Evolutionary conservation across 768 basidiomycete species (phyloP), one percentile per base, ranked within the genome.

Genomic region (Leccinum broughii): DNA sequence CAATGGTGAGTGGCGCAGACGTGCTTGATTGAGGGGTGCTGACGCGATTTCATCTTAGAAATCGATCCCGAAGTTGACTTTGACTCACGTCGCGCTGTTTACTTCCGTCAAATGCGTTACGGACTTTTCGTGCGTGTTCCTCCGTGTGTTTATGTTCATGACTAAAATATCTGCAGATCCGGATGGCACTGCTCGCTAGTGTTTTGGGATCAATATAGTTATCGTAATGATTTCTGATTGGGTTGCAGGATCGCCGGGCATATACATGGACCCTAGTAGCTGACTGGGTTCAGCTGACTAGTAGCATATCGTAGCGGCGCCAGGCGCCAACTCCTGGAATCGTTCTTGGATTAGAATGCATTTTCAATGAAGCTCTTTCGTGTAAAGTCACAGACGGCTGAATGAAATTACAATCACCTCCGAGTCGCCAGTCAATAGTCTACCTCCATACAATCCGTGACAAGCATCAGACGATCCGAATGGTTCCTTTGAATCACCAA

Each of bases 51-150:
- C 17, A 15, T 26, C n/a, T 4, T 65, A 94, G 97, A 99, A 89
- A 98, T 99, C 67, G 96, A 98, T 72, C 93, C 94, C 3, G 95
- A 96, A 73, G 95, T 99, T 50, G 97, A 99, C 75, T 98, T 95
- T 66, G 96, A 98, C 74, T 90, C 86, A 7, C 85, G 92, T 30
- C 85, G 95, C 11, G 95, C 95, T 3, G 94, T 93, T 22, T 98
- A 98, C 77, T 98, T 98, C 89, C 87, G 96, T 41, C 95, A 98
- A 71, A 98, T 97, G 95, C 87, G 95, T 58, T 96, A 97, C 71
- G 96, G 96, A 51, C 89, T 98, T 62, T 98, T 94, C 72, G 95
- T 98, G 70, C 72, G 95, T 86, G 2, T 34, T 6, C 41, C 28
- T 3, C 48, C 13, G 2, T 35, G 28, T 37, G 20, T 55, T 10